Conservation (phyloP, 192 early-diverging fungal genomes). For the Gaertneriomyces semiglobifer region DNA sequence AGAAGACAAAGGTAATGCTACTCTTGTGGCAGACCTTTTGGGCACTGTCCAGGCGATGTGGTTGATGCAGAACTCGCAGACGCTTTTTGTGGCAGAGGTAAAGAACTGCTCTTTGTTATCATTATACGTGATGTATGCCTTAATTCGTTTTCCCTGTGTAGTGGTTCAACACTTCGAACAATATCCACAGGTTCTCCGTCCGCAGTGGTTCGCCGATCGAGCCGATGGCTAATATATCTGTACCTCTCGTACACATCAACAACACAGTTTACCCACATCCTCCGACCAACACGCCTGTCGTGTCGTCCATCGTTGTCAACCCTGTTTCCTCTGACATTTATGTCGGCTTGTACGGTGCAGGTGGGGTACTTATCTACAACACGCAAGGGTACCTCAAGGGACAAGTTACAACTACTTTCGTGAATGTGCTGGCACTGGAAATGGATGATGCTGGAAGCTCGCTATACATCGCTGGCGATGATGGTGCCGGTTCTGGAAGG, state of each 20-base stretch:
- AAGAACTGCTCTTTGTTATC: background rate
- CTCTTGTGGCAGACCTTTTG: conserved; percentile 6
- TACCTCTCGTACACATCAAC: conserved; percentile 18
- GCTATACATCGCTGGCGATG: conserved; percentile 21
- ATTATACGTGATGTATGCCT: background rate
- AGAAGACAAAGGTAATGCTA: background rate
- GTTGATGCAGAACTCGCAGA: conserved; percentile 17
- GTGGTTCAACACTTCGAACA: conserved; percentile 30
- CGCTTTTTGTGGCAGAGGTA: conserved; percentile 21
- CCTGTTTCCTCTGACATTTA: conserved; percentile 22
- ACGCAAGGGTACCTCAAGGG: conserved; percentile 9
- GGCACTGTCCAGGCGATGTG: conserved; percentile 21
- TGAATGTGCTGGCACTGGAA: conserved; percentile 23
- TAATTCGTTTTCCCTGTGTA: background rate
- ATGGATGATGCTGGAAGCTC: conserved; percentile 14
- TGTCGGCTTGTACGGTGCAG: conserved; percentile 17
- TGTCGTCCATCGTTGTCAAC: conserved; percentile 17
- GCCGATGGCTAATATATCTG: background rate
- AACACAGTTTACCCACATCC: conserved; percentile 15
- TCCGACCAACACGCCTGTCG: conserved; percentile 16
- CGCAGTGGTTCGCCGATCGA: background rate
- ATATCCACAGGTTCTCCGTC: conserved; percentile 12
- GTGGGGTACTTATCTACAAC: conserved; percentile 26
- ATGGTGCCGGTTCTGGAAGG: conserved; percentile 13
- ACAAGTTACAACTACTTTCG: conserved; percentile 23